Evolutionary conservation across 1,139 yeast species (phyloP).

Genomic region (Saccharomyces hybrid): DNA sequence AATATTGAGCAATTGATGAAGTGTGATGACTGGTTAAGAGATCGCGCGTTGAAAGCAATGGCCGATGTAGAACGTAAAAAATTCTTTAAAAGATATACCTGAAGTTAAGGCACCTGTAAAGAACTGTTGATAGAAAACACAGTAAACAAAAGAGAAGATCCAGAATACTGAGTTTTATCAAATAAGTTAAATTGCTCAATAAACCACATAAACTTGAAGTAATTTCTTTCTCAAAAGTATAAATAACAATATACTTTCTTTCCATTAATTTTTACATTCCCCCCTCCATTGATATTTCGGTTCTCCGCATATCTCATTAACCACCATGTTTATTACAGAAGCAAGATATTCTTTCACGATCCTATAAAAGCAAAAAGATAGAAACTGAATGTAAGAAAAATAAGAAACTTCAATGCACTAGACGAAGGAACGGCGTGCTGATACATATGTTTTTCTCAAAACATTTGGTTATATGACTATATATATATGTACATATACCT

Average conservation of each 20-base stretch:
- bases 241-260: background rate
- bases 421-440: background rate
- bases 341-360: background rate
- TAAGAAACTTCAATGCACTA: background rate
- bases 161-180: slow-evolving; percentile 16
- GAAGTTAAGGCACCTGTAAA: background rate
- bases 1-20: slow-evolving; percentile 23
- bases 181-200: background rate
- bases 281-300: background rate
- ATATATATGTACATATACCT: background rate
- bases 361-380: background rate
- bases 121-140: background rate
- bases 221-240: background rate
- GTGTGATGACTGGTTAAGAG: slow-evolving; percentile 20
- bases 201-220: background rate
- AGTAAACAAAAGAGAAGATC: slow-evolving; percentile 12
- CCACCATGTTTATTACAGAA: background rate
- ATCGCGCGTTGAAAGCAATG: slow-evolving; percentile 1
- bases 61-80: background rate
- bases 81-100: background rate
- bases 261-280: background rate
- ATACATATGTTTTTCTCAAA: background rate
- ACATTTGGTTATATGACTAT: background rate
- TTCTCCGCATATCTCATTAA: background rate
- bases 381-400: background rate